Conservation (phyloP, 495 filamentous ascomycete species). For the Aspergillus indologenus region DNA sequence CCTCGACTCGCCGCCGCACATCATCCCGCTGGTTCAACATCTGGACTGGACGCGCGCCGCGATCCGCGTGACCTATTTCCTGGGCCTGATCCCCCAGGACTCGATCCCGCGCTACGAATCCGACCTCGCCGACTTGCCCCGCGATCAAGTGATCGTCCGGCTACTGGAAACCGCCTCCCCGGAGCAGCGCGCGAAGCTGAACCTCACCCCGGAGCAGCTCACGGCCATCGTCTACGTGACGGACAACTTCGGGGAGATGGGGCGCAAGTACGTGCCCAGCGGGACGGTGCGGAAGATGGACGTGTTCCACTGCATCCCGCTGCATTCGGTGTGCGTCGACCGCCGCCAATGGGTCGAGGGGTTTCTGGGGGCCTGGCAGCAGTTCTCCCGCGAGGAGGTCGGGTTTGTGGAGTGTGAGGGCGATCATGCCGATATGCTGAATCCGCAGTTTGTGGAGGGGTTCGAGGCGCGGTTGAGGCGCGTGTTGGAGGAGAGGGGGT, state of each 20-base stretch:
- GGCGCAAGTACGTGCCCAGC: not conserved
- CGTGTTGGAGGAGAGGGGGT: not conserved
- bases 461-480: not conserved
- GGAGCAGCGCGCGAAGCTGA: not conserved
- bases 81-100: not conserved
- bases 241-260: not conserved
- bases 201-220: not conserved
- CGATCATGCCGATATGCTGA: not conserved
- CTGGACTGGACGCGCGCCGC: not conserved
- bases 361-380: not conserved
- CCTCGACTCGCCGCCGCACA: constrained; percentile 6
- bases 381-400: not conserved
- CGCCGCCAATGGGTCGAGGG: not conserved
- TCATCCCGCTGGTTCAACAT: not conserved
- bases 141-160: not conserved
- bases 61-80: not conserved
- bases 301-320: not conserved
- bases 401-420: not conserved
- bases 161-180: not conserved
- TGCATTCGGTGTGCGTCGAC: not conserved
- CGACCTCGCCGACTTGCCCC: not conserved
- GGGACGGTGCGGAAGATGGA: not conserved
- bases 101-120: not conserved
- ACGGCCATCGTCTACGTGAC: not conserved
- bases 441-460: not conserved